Conservation (phyloP, 2,329 filamentous ascomycete species). For the Aspergillus caelatus region DNA sequence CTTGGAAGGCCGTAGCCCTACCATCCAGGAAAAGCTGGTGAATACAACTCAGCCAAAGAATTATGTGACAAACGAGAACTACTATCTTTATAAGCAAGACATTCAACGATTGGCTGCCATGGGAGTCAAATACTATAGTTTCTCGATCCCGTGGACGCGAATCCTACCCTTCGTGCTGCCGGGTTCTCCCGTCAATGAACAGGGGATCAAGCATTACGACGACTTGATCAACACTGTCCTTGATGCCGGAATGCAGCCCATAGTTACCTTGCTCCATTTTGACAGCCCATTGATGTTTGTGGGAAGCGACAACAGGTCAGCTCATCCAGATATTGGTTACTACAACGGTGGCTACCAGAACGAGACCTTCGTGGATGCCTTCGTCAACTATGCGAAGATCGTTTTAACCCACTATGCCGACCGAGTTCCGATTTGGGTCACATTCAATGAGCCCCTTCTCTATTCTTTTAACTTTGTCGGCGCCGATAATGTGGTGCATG, state of each 20-base stretch:
- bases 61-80: conserved; percentile 55
- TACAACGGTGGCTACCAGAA: conserved; percentile 39
- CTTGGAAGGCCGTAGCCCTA: conserved; percentile 44
- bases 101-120: conserved; percentile 41
- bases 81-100: conserved; percentile 55
- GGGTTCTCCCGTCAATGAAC: conserved; percentile 49
- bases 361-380: conserved; percentile 44
- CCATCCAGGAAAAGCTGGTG: conserved; percentile 42
- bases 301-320: conserved; percentile 17
- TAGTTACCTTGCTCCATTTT: conserved; percentile 46
- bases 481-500: conserved; percentile 54
- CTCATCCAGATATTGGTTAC: conserved; percentile 28
- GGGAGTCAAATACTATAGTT: conserved; percentile 45
- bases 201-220: conserved; percentile 52
- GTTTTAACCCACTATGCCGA: conserved; percentile 43
- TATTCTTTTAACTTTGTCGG: conserved; percentile 49
- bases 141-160: conserved; percentile 53
- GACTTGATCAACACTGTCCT: conserved; percentile 50
- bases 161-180: conserved; percentile 53
- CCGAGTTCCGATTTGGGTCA: conserved; percentile 46
- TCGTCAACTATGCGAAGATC: conserved; percentile 43
- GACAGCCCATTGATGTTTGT: conserved; percentile 33
- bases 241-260: conserved; percentile 47
- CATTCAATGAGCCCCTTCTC: conserved; percentile 45
- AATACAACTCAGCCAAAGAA: conserved; percentile 40